Evolutionary conservation across 1,284 basidiomycete genomes (phyloP).

Genomic region (Sphagnurus paluster): DNA sequence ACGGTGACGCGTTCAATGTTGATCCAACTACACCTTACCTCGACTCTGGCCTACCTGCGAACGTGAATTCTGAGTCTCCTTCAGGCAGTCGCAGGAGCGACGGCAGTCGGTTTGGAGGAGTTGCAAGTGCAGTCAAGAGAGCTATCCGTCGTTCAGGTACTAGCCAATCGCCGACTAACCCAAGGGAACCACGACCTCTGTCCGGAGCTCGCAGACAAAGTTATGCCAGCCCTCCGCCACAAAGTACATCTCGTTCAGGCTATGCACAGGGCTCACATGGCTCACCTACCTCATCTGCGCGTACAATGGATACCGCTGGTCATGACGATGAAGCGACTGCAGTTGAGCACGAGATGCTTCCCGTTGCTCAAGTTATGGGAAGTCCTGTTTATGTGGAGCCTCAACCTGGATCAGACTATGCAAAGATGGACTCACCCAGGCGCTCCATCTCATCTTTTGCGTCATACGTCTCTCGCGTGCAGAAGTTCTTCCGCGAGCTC

Average conservation of each 20-base stretch:
- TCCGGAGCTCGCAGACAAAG: conserved; percentile 8
- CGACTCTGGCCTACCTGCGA: conserved; percentile 7
- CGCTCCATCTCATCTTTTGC: conserved; percentile 29
- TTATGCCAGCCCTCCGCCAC: background rate
- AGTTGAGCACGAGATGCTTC: conserved; percentile 21
- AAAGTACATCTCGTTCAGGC: background rate
- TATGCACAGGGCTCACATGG: background rate
- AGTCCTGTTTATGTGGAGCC: conserved; percentile 26
- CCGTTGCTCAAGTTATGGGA: conserved; percentile 10
- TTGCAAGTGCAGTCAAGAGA: conserved; percentile 26
- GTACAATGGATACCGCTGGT: conserved; percentile 9
- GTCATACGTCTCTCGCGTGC: conserved; percentile 31
- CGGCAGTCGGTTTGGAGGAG: conserved; percentile 18
- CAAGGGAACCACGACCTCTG: conserved; percentile 9
- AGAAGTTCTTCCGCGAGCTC: conserved; percentile 29
- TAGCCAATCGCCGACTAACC: conserved; percentile 9
- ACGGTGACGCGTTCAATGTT: conserved; percentile 25
- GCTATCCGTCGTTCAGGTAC: conserved; percentile 21
- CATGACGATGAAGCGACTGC: conserved; percentile 22
- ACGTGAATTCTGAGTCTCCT: background rate
- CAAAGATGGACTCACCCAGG: conserved; percentile 33
- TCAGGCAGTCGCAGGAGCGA: conserved; percentile 9
- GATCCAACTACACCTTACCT: conserved; percentile 32
- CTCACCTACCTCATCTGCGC: conserved; percentile 14
- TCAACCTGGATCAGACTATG: conserved; percentile 31